A percentile compares a stretch with the other conserved stretches of the same genome.
These are phyloP conservation scores for Macroventuria anomochaeta DNA, from an alignment of 2,329 filamentous ascomycete genomes.

Conservation along the genomic window DNA sequence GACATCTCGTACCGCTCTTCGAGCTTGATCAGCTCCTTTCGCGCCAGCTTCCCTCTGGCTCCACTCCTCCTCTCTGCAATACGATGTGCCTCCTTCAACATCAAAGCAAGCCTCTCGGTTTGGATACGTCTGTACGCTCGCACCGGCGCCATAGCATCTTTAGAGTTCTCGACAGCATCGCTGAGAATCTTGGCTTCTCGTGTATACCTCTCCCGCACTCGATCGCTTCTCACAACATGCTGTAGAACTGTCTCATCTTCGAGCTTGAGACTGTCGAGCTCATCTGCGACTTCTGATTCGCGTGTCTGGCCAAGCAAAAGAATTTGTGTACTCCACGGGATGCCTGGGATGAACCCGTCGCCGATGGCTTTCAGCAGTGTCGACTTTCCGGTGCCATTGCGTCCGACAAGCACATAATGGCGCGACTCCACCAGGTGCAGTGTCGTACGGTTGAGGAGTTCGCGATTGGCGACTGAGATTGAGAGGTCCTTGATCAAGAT, in stretches of 20 bases:
- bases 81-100: slow-evolving; percentile 73
- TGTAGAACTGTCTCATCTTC: slow-evolving; percentile 63
- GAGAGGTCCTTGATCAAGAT: slow-evolving; percentile 70
- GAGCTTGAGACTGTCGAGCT: slow-evolving; percentile 35
- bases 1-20: slow-evolving; percentile 72
- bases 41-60: slow-evolving; percentile 73
- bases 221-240: slow-evolving; percentile 66
- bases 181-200: slow-evolving; percentile 68
- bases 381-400: slow-evolving; percentile 84
- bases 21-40: slow-evolving; percentile 73
- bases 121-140: slow-evolving; percentile 67
- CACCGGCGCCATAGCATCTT: slow-evolving; percentile 65
- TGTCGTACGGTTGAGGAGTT: slow-evolving; percentile 73
- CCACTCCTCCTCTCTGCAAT: slow-evolving; percentile 77
- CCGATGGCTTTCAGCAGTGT: slow-evolving; percentile 78
- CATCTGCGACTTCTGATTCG: slow-evolving; percentile 37
- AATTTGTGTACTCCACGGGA: slow-evolving; percentile 46
- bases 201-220: slow-evolving; percentile 61
- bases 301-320: slow-evolving; percentile 47
- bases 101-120: slow-evolving; percentile 66
- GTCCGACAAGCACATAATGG: slow-evolving; percentile 78
- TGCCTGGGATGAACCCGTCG: slow-evolving; percentile 77
- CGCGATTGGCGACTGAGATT: slow-evolving; percentile 67
- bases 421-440: slow-evolving; percentile 74
- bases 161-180: slow-evolving; percentile 63